Conservation (phyloP, 495 filamentous ascomycete species). For the Cudoniella acicularis region DNA sequence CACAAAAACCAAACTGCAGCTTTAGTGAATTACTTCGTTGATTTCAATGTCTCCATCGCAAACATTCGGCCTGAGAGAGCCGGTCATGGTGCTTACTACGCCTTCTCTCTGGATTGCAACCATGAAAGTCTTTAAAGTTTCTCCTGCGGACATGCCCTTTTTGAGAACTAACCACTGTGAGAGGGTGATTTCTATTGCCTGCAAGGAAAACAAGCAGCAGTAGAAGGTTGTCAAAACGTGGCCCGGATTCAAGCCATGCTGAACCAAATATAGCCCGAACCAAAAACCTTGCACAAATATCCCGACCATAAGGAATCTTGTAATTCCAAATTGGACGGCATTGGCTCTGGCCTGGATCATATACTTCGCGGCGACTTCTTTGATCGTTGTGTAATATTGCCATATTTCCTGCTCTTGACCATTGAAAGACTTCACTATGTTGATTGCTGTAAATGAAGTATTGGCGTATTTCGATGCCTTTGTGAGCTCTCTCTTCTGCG, state of each 20-base stretch:
- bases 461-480: slow-evolving; percentile 69
- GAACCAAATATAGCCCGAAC: slow-evolving; percentile 71
- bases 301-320: slow-evolving; percentile 67
- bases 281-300: slow-evolving; percentile 94
- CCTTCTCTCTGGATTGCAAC: slow-evolving; percentile 17
- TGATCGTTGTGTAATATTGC: slow-evolving; percentile 58
- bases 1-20: not conserved
- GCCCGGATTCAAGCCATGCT: slow-evolving; percentile 51
- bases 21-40: slow-evolving; percentile 52
- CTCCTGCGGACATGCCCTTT: slow-evolving; percentile 75
- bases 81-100: slow-evolving; percentile 14
- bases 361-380: slow-evolving; percentile 60
- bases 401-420: slow-evolving; percentile 65
- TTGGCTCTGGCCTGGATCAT: slow-evolving; percentile 61
- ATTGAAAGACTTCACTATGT: slow-evolving; percentile 86
- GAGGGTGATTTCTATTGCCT: slow-evolving; percentile 67
- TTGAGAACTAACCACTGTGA: slow-evolving; percentile 71
- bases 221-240: slow-evolving; percentile 83
- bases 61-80: slow-evolving; percentile 25
- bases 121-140: slow-evolving; percentile 50
- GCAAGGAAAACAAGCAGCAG: slow-evolving; percentile 69
- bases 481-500: slow-evolving; percentile 65
- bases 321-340: slow-evolving; percentile 65
- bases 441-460: slow-evolving; percentile 68
- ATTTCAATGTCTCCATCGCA: slow-evolving; percentile 69